These are phyloP conservation scores for Cystobasidium tubakii DNA, from an alignment of 768 basidiomycete genomes.

Conservation along the genomic window DNA sequence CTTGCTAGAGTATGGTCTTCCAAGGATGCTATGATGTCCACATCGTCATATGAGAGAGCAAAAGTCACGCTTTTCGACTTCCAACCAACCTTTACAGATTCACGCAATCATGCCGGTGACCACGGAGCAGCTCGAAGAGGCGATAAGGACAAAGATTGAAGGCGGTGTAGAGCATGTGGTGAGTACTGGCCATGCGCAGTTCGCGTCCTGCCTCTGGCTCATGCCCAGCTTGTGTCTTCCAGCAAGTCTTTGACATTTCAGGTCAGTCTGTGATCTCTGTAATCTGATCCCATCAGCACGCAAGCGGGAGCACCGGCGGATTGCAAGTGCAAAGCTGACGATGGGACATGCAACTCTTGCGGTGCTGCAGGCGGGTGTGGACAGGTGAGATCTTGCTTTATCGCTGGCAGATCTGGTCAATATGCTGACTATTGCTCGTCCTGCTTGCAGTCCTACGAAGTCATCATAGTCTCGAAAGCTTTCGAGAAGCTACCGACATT, in stretches of 20 bases:
- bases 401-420: background rate
- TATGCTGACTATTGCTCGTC: background rate
- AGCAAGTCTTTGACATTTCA: constrained; percentile 45
- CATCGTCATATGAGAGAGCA: no score
- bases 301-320: background rate
- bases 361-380: constrained; percentile 28
- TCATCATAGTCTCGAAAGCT: constrained; percentile 44
- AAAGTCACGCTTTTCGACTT: background rate
- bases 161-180: constrained; percentile 34
- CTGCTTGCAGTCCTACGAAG: constrained; percentile 42
- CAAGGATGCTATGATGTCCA: no score
- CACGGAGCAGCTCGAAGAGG: constrained; percentile 28
- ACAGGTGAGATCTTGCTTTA: constrained; percentile 28
- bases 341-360: background rate
- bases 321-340: background rate
- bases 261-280: constrained; percentile 38
- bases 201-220: background rate
- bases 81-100: background rate
- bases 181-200: background rate
- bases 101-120: constrained; percentile 18
- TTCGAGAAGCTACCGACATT: constrained; percentile 45
- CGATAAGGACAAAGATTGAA: constrained; percentile 7
- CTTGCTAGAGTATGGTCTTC: no score
- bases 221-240: background rate
- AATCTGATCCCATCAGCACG: background rate